A percentile compares a stretch with the other conserved stretches of the same genome.
These are phyloP conservation scores for Lodderomyces pseudojiufengensis DNA, from an alignment of 1,139 yeast genomes.

Conservation along the genomic window DNA sequence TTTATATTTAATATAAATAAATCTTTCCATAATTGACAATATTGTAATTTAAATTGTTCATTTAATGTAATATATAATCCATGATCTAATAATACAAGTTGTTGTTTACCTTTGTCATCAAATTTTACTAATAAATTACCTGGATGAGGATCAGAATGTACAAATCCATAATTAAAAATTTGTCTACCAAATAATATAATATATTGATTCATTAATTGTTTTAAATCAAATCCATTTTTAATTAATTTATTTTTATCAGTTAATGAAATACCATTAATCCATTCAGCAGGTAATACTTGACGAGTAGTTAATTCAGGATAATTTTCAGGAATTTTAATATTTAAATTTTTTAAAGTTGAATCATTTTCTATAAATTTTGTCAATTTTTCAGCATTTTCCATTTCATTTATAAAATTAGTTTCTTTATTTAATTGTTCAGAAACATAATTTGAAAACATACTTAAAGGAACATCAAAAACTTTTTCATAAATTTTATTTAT, in stretches of 20 bases:
- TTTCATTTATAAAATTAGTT: conserved; percentile 57
- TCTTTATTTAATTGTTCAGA: conserved; percentile 58
- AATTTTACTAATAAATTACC: conserved; percentile 64
- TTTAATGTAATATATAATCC: conserved; percentile 62
- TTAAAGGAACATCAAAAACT: conserved; percentile 63
- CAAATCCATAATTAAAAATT: conserved; percentile 70
- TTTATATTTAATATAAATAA: conserved; percentile 50
- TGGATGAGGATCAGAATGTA: conserved; percentile 83
- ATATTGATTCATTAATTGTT: conserved; percentile 48
- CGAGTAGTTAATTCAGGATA: conserved; percentile 44
- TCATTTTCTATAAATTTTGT: conserved; percentile 22
- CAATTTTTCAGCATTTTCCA: conserved; percentile 43
- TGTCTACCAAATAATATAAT: conserved; percentile 60
- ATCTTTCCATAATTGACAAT: conserved; percentile 61
- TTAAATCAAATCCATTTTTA: conserved; percentile 38
- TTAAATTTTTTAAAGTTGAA: conserved; percentile 17
- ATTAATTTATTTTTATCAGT: conserved; percentile 42
- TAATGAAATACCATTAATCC: conserved; percentile 70
- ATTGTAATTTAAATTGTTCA: conserved; percentile 50
- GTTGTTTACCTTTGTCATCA: conserved; percentile 40
- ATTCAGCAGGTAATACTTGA: conserved; percentile 62
- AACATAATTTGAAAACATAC: conserved; percentile 54
- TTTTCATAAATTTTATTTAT: conserved; percentile 53
- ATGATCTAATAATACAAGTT: conserved; percentile 70
- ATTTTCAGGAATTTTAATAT: conserved; percentile 48